These are phyloP conservation scores for Aspergillus costaricaensis DNA, from an alignment of 2,329 filamentous ascomycete species.

Conservation along the genomic window DNA sequence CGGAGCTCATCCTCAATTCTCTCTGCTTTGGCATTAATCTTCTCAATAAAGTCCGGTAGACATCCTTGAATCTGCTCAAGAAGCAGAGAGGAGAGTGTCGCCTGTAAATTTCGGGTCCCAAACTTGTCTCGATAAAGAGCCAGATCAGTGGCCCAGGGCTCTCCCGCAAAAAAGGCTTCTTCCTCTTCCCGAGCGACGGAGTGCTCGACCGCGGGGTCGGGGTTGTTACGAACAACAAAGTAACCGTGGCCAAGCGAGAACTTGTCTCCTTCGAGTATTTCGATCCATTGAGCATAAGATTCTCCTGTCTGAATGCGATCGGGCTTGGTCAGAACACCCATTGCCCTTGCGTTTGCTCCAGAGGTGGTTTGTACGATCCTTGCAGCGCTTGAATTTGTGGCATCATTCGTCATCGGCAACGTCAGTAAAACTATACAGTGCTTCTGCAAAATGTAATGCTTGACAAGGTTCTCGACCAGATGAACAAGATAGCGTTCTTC, in stretches of 20 bases:
- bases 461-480: conserved; percentile 71
- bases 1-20: conserved; percentile 58
- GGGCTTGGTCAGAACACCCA: conserved; percentile 83
- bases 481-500: conserved; percentile 68
- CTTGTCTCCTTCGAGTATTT: conserved; percentile 63
- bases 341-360: conserved; percentile 60
- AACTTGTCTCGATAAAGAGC: conserved; percentile 47
- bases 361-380: conserved; percentile 59
- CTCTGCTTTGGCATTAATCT: conserved; percentile 51
- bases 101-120: conserved; percentile 55
- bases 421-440: conserved; percentile 77
- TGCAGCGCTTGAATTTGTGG: conserved; percentile 72
- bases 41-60: conserved; percentile 36
- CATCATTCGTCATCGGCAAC: conserved; percentile 75
- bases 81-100: conserved; percentile 51
- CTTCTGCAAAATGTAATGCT: conserved; percentile 67
- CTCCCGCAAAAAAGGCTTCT: conserved; percentile 50
- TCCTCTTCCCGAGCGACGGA: conserved; percentile 53
- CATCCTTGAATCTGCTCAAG: conserved; percentile 49
- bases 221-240: conserved; percentile 68
- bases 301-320: conserved; percentile 64
- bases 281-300: conserved; percentile 59
- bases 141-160: conserved; percentile 52
- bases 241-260: conserved; percentile 73
- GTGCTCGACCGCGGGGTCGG: conserved; percentile 49